phyloP scores from a whole-genome alignment of 331 rosid species.

The Acacia concinna region DNA sequence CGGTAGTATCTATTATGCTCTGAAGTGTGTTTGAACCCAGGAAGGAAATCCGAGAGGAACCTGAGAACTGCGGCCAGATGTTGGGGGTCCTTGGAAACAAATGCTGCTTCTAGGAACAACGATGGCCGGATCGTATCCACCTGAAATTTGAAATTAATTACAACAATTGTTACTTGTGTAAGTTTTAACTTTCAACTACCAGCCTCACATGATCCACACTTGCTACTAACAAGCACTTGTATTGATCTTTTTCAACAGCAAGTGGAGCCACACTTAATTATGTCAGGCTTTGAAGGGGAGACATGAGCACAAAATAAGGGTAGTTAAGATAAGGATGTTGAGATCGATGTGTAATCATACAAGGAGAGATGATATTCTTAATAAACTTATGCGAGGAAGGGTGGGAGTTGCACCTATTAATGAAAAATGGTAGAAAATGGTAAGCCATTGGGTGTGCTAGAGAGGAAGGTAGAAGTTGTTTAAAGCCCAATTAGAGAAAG shows the following conservation, averaged over 20 bases:
- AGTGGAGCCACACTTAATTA: slow-evolving; percentile 9
- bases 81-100: slow-evolving; percentile 62
- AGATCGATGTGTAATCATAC: too few relatives aligned
- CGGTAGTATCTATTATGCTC: slow-evolving; percentile 71
- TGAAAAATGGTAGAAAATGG: too few relatives aligned
- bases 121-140: slow-evolving; percentile 77
- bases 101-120: slow-evolving; percentile 85
- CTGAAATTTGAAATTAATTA: slow-evolving; percentile 60
- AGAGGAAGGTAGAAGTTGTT: too few relatives aligned
- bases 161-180: background rate
- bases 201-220: background rate
- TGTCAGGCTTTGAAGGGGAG: too few relatives aligned
- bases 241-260: background rate
- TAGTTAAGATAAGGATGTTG: too few relatives aligned
- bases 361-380: too few relatives aligned
- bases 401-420: too few relatives aligned
- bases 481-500: too few relatives aligned
- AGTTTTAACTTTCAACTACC: background rate
- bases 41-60: slow-evolving; percentile 78
- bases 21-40: slow-evolving; percentile 65
- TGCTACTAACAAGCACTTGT: slow-evolving; percentile 16
- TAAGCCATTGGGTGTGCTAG: too few relatives aligned
- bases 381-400: too few relatives aligned
- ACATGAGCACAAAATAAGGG: too few relatives aligned
- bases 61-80: slow-evolving; percentile 85